Evolutionary conservation across 2,329 filamentous ascomycete species (phyloP), one percentile per base, ranked within the genome.

Genomic region (Rhinocladiella mackenziei): DNA sequence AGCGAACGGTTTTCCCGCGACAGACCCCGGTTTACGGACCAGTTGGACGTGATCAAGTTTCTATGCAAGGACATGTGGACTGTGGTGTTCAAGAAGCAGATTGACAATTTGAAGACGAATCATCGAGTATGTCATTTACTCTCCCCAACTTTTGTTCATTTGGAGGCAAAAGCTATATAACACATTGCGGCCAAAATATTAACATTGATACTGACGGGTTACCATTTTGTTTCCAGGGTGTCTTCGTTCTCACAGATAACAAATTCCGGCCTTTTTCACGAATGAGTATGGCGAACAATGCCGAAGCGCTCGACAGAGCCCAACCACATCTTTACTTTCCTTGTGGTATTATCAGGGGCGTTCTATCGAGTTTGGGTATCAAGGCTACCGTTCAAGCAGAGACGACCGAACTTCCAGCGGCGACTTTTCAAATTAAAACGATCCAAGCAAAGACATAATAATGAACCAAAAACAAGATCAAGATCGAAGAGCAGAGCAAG

Each of bases 31-130:
- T 94, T 96, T 62, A 86, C 84, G 50, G 89, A 95, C 58, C 89
- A 89, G 3, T 79, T 98, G 30, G 92, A 97, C 62, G 85, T 89
- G 37, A 98, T 98, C 64, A 98, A 98, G 65, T 97, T 98, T 62
- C 75, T 98, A 37, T 98, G 92, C 78, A 98, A 98, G 72, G 92
- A 98, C 65, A 75, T 98, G 32, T 98, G 92, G 92, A 89, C 81
- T 23, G 75, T 97, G 14, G 79, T 96, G 11, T 98, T 96, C 67
- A 78, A 86, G 63, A 98, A 98, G 69, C 94, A 97, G 65, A 87
- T 98, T 61, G 92, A 98, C 67, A 98, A 98, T 64, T 75, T 98
- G 34, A 98, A 98, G 70, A 98, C 92, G 6, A 98, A 98, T 62
- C 92, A 98, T 64, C 75, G 92, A 58, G 84, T 88, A 70, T 13